Conservation (phyloP, 2,329 filamentous ascomycete genomes). For the Anthostomella pinea region DNA sequence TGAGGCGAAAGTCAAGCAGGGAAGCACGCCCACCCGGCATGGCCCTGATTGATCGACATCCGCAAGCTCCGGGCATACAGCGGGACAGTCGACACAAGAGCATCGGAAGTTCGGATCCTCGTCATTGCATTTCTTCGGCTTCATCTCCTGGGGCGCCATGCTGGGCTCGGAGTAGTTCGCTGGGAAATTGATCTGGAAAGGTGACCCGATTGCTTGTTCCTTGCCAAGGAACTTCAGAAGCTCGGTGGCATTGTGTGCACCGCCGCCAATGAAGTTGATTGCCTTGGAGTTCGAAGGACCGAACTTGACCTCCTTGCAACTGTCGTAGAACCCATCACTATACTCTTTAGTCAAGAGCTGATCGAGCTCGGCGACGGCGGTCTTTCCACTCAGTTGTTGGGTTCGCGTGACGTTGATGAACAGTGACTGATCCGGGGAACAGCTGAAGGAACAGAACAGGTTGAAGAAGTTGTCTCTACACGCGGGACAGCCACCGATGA, state of each 20-base stretch:
- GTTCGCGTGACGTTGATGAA: conserved; percentile 90
- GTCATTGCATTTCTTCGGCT: conserved; percentile 84
- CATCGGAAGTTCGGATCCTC: conserved; percentile 82
- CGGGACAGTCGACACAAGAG: conserved; percentile 89
- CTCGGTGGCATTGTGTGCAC: conserved; percentile 82
- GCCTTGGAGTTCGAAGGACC: conserved; percentile 89
- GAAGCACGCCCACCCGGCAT: conserved; percentile 83
- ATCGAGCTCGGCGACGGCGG: conserved; percentile 79
- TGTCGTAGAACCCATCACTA: conserved; percentile 86
- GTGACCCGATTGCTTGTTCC: conserved; percentile 86
- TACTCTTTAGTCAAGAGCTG: conserved; percentile 84
- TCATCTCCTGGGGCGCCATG: conserved; percentile 72
- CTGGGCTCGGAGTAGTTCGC: conserved; percentile 56
- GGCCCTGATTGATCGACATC: conserved; percentile 65
- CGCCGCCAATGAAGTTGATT: conserved; percentile 94
- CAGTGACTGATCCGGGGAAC: conserved; percentile 91
- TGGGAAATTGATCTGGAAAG: conserved; percentile 97
- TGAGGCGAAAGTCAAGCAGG: conserved; percentile 89
- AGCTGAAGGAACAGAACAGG: conserved; percentile 96
- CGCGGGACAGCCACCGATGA: conserved; percentile 91
- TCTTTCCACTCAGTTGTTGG: conserved; percentile 55
- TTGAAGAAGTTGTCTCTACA: conserved; percentile 99
- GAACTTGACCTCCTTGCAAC: conserved; percentile 99
- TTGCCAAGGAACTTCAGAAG: conserved; percentile 91
- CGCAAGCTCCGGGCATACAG: conserved; percentile 78